Conservation (phyloP, 495 filamentous ascomycete genomes). For the Talaromyces trachyspermus region DNA sequence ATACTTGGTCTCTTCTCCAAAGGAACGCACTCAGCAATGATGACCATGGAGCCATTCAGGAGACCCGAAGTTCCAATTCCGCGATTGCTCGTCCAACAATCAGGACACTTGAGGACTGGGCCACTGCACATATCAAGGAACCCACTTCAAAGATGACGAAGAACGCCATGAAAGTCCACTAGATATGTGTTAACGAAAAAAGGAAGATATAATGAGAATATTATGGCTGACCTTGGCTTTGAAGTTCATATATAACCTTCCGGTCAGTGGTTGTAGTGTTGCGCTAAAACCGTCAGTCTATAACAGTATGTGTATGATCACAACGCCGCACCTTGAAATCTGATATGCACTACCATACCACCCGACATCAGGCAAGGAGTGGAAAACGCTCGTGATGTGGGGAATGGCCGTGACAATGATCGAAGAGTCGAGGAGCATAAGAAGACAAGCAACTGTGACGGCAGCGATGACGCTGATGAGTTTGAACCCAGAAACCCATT, state of each 20-base stretch:
- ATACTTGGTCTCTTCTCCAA: constrained; percentile 35
- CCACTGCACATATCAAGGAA: constrained; percentile 53
- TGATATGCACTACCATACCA: too few relatives aligned
- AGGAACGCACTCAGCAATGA: constrained; percentile 39
- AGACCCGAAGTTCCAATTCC: constrained; percentile 48
- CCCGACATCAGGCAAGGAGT: constrained; percentile 9
- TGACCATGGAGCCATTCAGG: constrained; percentile 43
- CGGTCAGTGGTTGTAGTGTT: constrained; percentile 8
- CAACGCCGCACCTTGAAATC: constrained; percentile 10
- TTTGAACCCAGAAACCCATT: too few relatives aligned
- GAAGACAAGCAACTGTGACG: constrained; percentile 5
- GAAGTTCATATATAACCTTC: constrained; percentile 8
- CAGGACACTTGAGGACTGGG: constrained; percentile 47
- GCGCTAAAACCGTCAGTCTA: too few relatives aligned
- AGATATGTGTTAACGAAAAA: neutral
- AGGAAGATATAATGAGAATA: neutral
- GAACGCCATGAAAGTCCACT: constrained; percentile 13
- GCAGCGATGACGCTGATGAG: constrained; percentile 3
- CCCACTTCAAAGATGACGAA: constrained; percentile 37
- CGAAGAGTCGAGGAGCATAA: constrained; percentile 9
- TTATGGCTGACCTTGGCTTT: constrained; percentile 4
- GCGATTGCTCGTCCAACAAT: constrained; percentile 56
- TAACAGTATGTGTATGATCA: too few relatives aligned
- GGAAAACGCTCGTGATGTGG: constrained; percentile 13
- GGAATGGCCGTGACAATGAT: constrained; percentile 16